Percentiles rank a stretch among this genome's conserved stretches.
Evolutionary conservation across 805 yeast genomes (phyloP).

Genomic region (Metschnikowia baotianmanensis): DNA sequence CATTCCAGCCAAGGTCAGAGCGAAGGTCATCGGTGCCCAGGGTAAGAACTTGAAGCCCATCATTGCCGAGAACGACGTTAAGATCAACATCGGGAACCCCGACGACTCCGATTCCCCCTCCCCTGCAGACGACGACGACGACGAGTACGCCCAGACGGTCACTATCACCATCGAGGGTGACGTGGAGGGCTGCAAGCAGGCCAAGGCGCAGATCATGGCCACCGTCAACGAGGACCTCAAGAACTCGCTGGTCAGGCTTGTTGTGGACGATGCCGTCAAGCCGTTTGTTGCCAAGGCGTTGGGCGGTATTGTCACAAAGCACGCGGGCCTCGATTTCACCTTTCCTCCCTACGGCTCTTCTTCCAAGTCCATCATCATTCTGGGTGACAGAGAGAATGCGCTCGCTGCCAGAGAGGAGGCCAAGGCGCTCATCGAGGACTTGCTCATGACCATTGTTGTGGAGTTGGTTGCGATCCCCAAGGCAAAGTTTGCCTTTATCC

Average conservation of each 20-base stretch:
- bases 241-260: constrained; percentile 47
- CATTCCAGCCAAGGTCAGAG: constrained; percentile 74
- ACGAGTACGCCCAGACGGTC: constrained; percentile 57
- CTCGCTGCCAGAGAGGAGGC: constrained; percentile 53
- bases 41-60: constrained; percentile 83
- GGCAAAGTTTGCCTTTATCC: constrained; percentile 66
- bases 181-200: constrained; percentile 73
- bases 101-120: constrained; percentile 20
- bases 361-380: constrained; percentile 43
- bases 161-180: constrained; percentile 77
- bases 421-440: constrained; percentile 40
- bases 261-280: constrained; percentile 42
- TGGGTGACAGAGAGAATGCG: constrained; percentile 72
- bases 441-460: constrained; percentile 45
- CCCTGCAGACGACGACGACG: constrained; percentile 42
- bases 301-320: constrained; percentile 20
- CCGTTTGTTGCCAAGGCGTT: constrained; percentile 27
- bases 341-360: constrained; percentile 40
- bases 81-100: constrained; percentile 60
- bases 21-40: constrained; percentile 81
- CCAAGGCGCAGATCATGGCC: constrained; percentile 64
- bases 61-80: constrained; percentile 62
- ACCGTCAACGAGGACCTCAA: constrained; percentile 78
- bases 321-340: constrained; percentile 29
- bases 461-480: constrained; percentile 68